These are phyloP conservation scores for Heliocybe sulcata DNA, from an alignment of 1,284 basidiomycete genomes.

Conservation along the genomic window DNA sequence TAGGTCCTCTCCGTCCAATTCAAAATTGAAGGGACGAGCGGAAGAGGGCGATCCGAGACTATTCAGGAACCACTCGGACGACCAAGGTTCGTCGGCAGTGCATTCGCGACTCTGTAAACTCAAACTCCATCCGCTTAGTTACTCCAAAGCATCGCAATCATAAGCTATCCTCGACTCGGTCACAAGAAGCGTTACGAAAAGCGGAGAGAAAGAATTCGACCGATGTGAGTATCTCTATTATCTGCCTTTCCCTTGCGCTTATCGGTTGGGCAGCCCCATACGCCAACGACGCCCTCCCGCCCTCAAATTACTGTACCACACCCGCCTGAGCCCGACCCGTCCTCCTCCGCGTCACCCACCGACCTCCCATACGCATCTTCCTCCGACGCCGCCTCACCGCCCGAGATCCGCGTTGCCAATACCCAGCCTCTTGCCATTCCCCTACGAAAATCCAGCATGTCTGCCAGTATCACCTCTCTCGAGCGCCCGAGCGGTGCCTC, in stretches of 20 bases:
- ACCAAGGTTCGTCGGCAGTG: not conserved
- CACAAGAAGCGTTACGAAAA: not conserved
- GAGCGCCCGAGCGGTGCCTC: not conserved
- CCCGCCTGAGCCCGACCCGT: not conserved
- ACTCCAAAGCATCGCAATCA: not conserved
- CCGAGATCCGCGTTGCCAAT: not conserved
- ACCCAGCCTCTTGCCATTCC: constrained; percentile 4
- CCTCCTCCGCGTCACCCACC: not conserved
- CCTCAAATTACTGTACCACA: not conserved
- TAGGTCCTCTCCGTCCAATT: constrained; percentile 7
- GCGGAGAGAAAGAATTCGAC: not conserved
- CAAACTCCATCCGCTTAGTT: not conserved
- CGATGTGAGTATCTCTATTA: not conserved
- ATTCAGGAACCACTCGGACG: constrained; percentile 1
- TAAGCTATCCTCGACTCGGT: not conserved
- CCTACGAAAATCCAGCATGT: not conserved
- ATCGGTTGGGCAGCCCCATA: not conserved
- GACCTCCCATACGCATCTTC: constrained; percentile 13
- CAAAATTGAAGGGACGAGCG: constrained; percentile 16
- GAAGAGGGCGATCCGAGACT: constrained; percentile 8
- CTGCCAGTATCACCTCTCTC: not conserved
- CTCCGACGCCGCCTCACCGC: constrained; percentile 16
- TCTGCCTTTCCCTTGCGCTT: not conserved
- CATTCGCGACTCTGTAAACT: not conserved
- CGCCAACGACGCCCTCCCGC: not conserved